Evolutionary conservation across 2,329 filamentous ascomycete genomes (phyloP).

Genomic region (Capronia coronata): DNA sequence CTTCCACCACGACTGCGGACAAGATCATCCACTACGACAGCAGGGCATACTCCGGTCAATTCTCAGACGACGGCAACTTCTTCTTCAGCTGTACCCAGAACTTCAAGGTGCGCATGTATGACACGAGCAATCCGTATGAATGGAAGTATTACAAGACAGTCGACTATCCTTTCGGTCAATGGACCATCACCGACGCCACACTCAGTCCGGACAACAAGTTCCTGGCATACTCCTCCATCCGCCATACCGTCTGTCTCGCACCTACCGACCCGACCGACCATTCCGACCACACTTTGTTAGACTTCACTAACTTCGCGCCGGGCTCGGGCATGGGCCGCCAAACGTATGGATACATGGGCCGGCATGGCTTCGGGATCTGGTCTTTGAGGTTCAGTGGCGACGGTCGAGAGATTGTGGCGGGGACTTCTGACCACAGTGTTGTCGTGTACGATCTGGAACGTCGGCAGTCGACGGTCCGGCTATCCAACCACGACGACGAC

Average conservation of each 20-base stretch:
- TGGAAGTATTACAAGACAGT: constrained; percentile 96
- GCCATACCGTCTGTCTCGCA: constrained; percentile 74
- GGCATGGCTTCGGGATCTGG: constrained; percentile 58
- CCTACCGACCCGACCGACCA: constrained; percentile 77
- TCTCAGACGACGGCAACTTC: constrained; percentile 94
- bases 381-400: constrained; percentile 89
- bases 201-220: constrained; percentile 87
- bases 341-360: constrained; percentile 28
- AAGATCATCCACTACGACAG: constrained; percentile 81
- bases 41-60: constrained; percentile 89
- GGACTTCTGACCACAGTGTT: constrained; percentile 70
- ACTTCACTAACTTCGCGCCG: constrained; percentile 52
- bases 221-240: constrained; percentile 85
- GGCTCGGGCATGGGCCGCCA: constrained; percentile 13
- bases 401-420: constrained; percentile 81
- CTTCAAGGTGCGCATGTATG: constrained; percentile 93
- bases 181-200: constrained; percentile 93
- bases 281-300: constrained; percentile 72
- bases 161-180: constrained; percentile 75
- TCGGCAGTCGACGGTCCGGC: constrained; percentile 63
- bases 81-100: constrained; percentile 91
- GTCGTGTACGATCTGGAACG: constrained; percentile 91
- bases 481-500: constrained; percentile 75
- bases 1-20: constrained; percentile 63
- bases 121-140: constrained; percentile 88